A percentile compares a stretch with the other conserved stretches of the same genome.
Conservation (phyloP, 2,329 filamentous ascomycete species). For the Lecanosticta acicola region DNA sequence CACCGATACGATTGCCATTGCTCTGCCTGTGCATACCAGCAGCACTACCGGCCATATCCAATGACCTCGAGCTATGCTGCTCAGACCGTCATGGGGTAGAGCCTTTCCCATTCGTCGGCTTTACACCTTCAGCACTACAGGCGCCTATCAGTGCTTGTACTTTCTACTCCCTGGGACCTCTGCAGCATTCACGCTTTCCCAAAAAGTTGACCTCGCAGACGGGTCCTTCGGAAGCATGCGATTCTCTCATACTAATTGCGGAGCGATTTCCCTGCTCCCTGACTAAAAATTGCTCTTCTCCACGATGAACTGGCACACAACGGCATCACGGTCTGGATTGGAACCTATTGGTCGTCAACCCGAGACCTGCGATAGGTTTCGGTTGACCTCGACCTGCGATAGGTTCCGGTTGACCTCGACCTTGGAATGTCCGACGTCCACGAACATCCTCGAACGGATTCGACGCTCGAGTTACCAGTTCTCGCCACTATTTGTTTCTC, state of each 20-base stretch:
- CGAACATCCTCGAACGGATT: neutral
- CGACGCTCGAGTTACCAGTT: neutral
- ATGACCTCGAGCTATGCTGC: conserved; percentile 30
- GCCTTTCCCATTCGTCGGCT: neutral
- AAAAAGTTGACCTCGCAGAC: conserved; percentile 9
- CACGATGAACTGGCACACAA: neutral
- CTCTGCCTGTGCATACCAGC: conserved; percentile 30
- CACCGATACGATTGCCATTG: conserved; percentile 35
- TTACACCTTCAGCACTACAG: conserved; percentile 1
- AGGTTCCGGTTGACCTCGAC: neutral
- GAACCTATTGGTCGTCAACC: neutral
- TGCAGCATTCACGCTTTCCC: conserved; percentile 14
- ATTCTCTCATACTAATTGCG: conserved; percentile 8
- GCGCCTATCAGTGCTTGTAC: neutral
- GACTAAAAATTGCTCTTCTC: neutral
- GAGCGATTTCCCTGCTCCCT: conserved; percentile 4
- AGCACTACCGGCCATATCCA: conserved; percentile 32
- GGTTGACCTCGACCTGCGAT: conserved; percentile 1
- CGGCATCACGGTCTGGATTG: neutral
- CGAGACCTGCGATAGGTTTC: conserved; percentile 4
- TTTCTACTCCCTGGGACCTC: neutral
- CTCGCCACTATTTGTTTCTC: conserved; percentile 5
- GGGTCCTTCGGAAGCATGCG: conserved; percentile 9
- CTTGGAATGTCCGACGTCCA: neutral
- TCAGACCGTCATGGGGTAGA: conserved; percentile 35